A percentile compares a stretch with the other conserved stretches of the same genome.
These are phyloP conservation scores for Chenopodium suecicum DNA, from an alignment of 148 eudicot genomes.

Conservation along the genomic window DNA sequence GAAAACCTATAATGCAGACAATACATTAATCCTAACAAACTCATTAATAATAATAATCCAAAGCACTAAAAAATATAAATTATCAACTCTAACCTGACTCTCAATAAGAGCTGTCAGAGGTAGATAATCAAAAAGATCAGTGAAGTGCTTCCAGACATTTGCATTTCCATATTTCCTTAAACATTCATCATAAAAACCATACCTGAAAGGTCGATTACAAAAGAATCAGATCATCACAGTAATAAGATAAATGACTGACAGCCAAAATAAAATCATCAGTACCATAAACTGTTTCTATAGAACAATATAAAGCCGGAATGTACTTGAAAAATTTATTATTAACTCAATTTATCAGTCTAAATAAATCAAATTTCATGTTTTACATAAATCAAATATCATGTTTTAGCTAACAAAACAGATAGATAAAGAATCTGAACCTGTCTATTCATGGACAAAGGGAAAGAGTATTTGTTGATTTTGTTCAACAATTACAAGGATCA, in stretches of 20 bases:
- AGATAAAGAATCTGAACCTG: neutral
- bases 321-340: neutral
- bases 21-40: conserved; percentile 3
- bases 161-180: conserved; percentile 98
- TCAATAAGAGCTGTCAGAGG: conserved; percentile 97
- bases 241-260: neutral
- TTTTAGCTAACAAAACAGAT: neutral
- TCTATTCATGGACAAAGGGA: neutral
- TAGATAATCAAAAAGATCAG: conserved; percentile 94
- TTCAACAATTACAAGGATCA: neutral
- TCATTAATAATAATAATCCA: neutral
- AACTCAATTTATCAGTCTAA: neutral
- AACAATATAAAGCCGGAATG: neutral
- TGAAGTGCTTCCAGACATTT: conserved; percentile 94
- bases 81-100: conserved; percentile 70
- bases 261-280: neutral
- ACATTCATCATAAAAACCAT: conserved; percentile 98
- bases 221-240: neutral
- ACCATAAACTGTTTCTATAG: neutral
- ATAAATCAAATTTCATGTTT: neutral
- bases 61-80: neutral
- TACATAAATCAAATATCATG: neutral
- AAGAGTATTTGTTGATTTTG: neutral
- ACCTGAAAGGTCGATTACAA: conserved; percentile 43
- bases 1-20: conserved; percentile 51